Conservation (phyloP, 768 basidiomycete species). For the Russula brevipes region DNA sequence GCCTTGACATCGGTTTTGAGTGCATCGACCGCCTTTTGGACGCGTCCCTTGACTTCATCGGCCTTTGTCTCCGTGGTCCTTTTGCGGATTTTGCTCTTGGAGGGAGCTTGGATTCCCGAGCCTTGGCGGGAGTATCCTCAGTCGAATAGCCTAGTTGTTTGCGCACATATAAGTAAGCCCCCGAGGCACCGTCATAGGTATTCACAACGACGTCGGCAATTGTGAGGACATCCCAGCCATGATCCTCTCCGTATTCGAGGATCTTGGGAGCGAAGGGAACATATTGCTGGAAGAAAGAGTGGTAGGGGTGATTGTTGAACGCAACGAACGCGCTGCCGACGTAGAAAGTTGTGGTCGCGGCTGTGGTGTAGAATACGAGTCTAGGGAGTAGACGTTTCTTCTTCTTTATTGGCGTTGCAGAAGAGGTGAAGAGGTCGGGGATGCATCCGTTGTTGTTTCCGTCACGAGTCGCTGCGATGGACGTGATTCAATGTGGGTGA, state of each 20-base stretch:
- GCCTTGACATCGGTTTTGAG: slow-evolving; percentile 49
- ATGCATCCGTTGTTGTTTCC: slow-evolving; percentile 32
- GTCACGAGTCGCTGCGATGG: slow-evolving; percentile 55
- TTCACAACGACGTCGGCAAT: slow-evolving; percentile 51
- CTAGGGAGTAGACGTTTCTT: slow-evolving; percentile 51
- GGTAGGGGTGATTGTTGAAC: slow-evolving; percentile 72
- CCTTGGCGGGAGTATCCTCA: slow-evolving; percentile 11
- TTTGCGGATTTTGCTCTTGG: slow-evolving; percentile 2
- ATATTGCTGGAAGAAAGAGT: slow-evolving; percentile 77
- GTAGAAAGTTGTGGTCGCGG: slow-evolving; percentile 73
- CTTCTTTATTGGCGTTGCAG: slow-evolving; percentile 42
- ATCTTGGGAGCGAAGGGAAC: slow-evolving; percentile 75
- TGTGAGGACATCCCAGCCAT: slow-evolving; percentile 75
- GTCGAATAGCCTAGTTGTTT: slow-evolving; percentile 43
- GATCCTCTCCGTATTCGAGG: slow-evolving; percentile 75
- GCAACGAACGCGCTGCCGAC: slow-evolving; percentile 73
- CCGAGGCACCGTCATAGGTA: slow-evolving; percentile 44
- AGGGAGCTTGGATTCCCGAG: background rate
- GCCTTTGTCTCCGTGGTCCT: slow-evolving; percentile 33
- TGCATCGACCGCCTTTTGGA: slow-evolving; percentile 39
- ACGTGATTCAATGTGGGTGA: slow-evolving; percentile 14
- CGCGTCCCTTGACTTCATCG: slow-evolving; percentile 42
- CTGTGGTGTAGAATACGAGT: slow-evolving; percentile 62
- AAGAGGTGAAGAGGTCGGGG: slow-evolving; percentile 30
- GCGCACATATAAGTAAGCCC: slow-evolving; percentile 48